These are phyloP conservation scores for Hydrangea macrophylla DNA, from an alignment of 148 eudicot genomes.

Conservation along the genomic window DNA sequence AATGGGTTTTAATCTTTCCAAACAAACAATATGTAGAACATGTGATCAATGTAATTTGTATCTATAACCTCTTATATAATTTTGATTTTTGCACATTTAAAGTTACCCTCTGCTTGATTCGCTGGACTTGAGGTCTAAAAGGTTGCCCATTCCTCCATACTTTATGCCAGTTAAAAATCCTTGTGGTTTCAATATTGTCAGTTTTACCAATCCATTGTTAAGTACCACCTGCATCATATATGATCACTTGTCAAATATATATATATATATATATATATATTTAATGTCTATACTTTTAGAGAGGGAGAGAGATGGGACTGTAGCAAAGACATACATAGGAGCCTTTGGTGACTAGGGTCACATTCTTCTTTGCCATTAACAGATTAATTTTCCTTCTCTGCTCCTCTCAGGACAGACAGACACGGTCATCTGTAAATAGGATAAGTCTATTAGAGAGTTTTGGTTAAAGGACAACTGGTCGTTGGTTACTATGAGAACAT, in stretches of 20 bases:
- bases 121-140: conserved; percentile 46
- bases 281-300: not conserved
- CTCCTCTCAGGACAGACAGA: not conserved
- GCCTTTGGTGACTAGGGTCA: conserved; percentile 17
- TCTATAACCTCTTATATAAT: not conserved
- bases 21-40: no score
- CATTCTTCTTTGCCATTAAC: conserved; percentile 22
- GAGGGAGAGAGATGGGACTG: not conserved
- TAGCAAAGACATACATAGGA: conserved; percentile 11
- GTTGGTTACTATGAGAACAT: not conserved
- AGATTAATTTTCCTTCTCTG: not conserved
- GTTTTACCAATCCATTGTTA: conserved; percentile 40
- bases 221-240: conserved; percentile 30
- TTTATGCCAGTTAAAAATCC: conserved; percentile 43
- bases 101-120: conserved; percentile 62
- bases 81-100: not conserved
- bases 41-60: not conserved
- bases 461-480: not conserved
- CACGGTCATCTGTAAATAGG: not conserved
- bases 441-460: not conserved
- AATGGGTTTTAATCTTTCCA: no score
- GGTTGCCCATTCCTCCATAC: conserved; percentile 55
- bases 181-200: conserved; percentile 45
- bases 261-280: not conserved
- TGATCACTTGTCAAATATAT: not conserved